phyloP scores from a whole-genome alignment of 257 asterid genomes.

The Gardenia jasminoides region DNA sequence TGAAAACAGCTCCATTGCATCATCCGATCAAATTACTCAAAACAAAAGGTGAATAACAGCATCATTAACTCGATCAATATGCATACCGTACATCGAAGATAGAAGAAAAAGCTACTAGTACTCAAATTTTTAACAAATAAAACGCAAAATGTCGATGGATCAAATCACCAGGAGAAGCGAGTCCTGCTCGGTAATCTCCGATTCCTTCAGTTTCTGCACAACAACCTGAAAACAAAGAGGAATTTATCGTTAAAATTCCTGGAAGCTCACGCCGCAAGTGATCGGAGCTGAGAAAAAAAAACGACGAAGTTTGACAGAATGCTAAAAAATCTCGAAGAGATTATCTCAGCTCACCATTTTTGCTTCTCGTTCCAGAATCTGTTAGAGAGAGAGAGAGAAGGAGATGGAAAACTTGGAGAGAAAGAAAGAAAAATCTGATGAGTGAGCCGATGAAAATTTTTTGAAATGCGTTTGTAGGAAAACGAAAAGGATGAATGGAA shows the following conservation, averaged over 20 bases:
- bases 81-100: too few relatives aligned
- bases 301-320: not conserved
- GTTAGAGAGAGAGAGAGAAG: slow-evolving; percentile 22
- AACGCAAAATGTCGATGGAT: not conserved
- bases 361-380: not conserved
- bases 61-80: too few relatives aligned
- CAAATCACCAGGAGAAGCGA: slow-evolving; percentile 71
- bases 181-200: slow-evolving; percentile 95
- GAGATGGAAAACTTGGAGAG: slow-evolving; percentile 13
- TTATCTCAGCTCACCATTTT: slow-evolving; percentile 47
- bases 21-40: not conserved
- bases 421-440: not conserved
- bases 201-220: slow-evolving; percentile 78
- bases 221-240: slow-evolving; percentile 56
- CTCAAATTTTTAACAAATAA: not conserved
- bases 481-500: not conserved
- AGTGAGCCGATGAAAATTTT: too few relatives aligned
- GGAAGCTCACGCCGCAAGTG: slow-evolving; percentile 10
- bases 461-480: slow-evolving; percentile 3
- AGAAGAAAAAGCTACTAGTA: too few relatives aligned
- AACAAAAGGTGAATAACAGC: too few relatives aligned
- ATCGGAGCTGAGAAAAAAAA: not conserved
- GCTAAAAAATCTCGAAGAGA: not conserved
- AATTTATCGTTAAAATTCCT: not conserved
- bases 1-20: not conserved